These are phyloP conservation scores for Hygrocybe punicea DNA, from an alignment of 768 basidiomycete species.

Conservation along the genomic window DNA sequence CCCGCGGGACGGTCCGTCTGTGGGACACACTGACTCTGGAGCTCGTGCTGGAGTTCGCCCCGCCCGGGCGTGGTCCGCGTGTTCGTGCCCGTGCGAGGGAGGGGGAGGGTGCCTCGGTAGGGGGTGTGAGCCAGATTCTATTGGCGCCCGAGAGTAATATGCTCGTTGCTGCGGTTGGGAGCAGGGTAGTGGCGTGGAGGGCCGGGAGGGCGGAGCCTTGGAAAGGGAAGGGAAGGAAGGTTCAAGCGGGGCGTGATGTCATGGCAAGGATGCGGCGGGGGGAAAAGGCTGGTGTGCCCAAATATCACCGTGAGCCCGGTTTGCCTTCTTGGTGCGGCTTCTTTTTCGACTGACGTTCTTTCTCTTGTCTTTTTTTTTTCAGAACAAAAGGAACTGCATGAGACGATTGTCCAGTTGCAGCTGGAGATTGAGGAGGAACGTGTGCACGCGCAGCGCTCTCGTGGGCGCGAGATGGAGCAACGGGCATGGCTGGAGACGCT, in stretches of 20 bases:
- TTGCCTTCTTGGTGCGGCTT: background rate
- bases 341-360: conserved; percentile 1
- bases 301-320: conserved; percentile 46
- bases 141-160: conserved; percentile 51
- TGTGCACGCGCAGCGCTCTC: conserved; percentile 31
- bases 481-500: conserved; percentile 53
- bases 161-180: conserved; percentile 58
- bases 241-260: conserved; percentile 24
- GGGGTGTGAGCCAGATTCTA: conserved; percentile 54
- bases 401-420: conserved; percentile 59
- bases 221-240: conserved; percentile 25
- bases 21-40: conserved; percentile 67
- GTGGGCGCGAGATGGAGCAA: conserved; percentile 58
- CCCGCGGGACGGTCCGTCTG: conserved; percentile 53
- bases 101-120: conserved; percentile 35
- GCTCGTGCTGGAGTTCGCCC: conserved; percentile 52
- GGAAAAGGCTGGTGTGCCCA: conserved; percentile 34
- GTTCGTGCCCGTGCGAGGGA: conserved; percentile 18
- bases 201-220: conserved; percentile 44
- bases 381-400: conserved; percentile 65
- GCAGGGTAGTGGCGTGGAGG: conserved; percentile 64
- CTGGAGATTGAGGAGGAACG: conserved; percentile 52
- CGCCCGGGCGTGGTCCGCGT: conserved; percentile 41
- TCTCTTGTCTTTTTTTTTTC: conserved; percentile 1
- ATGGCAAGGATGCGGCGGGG: conserved; percentile 35